These are phyloP conservation scores for Cystofilobasidium macerans DNA, from an alignment of 768 basidiomycete genomes.

Conservation along the genomic window DNA sequence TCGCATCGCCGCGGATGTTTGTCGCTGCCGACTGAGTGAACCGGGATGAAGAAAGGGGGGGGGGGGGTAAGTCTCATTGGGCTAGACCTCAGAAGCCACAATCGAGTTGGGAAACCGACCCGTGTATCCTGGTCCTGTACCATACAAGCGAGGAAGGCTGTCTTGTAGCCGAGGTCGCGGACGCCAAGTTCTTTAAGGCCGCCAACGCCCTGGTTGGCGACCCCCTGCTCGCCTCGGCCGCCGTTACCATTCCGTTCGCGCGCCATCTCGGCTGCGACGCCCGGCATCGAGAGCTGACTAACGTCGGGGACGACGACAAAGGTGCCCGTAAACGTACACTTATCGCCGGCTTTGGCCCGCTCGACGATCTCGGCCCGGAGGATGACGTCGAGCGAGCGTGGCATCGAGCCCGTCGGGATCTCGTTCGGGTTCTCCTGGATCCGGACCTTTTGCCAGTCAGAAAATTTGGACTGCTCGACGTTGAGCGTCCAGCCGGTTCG, in stretches of 20 bases:
- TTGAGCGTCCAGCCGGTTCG: slow-evolving; percentile 82
- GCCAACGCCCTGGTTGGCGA: slow-evolving; percentile 59
- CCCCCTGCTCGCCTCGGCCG: slow-evolving; percentile 50
- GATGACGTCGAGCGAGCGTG: slow-evolving; percentile 81
- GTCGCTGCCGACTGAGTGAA: slow-evolving; percentile 44
- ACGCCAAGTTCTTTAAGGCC: slow-evolving; percentile 91
- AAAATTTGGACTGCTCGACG: slow-evolving; percentile 90
- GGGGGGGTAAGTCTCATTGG: neutral
- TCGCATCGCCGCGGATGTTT: slow-evolving; percentile 81
- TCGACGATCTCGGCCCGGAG: slow-evolving; percentile 92
- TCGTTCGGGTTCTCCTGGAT: slow-evolving; percentile 99
- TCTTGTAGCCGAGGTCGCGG: slow-evolving; percentile 92
- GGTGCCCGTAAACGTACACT: slow-evolving; percentile 92
- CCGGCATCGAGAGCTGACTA: slow-evolving; percentile 84
- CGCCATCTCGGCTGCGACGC: slow-evolving; percentile 85
- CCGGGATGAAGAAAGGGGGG: neutral
- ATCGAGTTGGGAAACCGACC: slow-evolving; percentile 45
- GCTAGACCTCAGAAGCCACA: neutral
- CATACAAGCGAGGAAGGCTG: slow-evolving; percentile 96
- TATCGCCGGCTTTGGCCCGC: slow-evolving; percentile 97
- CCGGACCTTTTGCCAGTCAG: slow-evolving; percentile 98
- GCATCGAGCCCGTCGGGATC: slow-evolving; percentile 98
- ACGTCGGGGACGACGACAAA: slow-evolving; percentile 99
- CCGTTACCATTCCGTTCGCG: slow-evolving; percentile 61
- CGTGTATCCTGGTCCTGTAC: slow-evolving; percentile 80